Base-by-base conservation (phyloP, 2,329 filamentous ascomycete genomes). In the Lasiodiplodia sp. region DNA sequence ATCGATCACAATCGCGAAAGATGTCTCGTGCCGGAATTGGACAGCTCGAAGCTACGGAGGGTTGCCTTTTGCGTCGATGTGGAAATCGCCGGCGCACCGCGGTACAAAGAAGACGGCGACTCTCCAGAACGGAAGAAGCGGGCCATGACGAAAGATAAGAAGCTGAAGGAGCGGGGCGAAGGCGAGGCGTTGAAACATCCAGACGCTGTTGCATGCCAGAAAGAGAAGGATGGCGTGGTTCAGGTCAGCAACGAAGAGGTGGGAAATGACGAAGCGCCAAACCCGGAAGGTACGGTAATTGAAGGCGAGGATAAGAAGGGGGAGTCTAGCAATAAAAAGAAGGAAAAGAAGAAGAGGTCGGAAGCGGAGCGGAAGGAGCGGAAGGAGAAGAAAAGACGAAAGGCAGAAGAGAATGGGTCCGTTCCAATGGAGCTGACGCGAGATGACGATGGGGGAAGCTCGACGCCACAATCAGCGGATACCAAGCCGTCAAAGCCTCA, bases 61-160 rank as follows among this genome's bases (percentile, higher is more conserved):
- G 96, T 99, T 0, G 92, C 95, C 0, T 99, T 99, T 76, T 97
- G 93, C 73, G 96, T 99, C 2, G 96, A 99, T 76, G 94, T 99
- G 4, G 96, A 99, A 79, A 97, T 99, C 75, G 95, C 95, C 3
- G 93, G 94, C 0, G 89, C 93, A 76, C 93, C 94, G 28, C 90
- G 88, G 73, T 96, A 96, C 73, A 81, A 78, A 57, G 81, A 84
- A 16, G 92, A 96, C 3, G 84, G 84, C 18, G 86, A 86, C 7
- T 64, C 75, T 74, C 67, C 81, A 77, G 71, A 82, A 67, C 75
- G 79, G n/a, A 81, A 82, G 53, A 86, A 87, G 44, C 44, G 21
- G 68, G 5, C 31, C 31, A 87, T 86, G 75, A 71, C 69, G 28
- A 86, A 85, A 70, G 83, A 87, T 25, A 91, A 87, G 74, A 81